A percentile compares a stretch with the other conserved stretches of the same genome.
Conservation (phyloP, 805 yeast species). For the Ogataea neopini region DNA sequence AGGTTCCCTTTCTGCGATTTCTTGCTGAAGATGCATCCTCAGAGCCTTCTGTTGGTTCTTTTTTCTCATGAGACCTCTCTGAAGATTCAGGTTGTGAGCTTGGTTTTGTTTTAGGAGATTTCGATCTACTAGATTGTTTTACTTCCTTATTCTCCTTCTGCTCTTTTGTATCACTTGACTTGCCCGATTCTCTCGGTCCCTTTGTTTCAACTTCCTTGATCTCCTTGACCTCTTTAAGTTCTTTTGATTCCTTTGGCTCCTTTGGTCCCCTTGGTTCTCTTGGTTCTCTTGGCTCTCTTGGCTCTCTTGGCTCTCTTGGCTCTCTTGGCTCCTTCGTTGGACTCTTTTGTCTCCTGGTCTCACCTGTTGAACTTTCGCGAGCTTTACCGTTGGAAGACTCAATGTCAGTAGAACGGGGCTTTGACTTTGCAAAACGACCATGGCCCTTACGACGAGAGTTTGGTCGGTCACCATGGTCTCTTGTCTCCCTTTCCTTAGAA, state of each 20-base stretch:
- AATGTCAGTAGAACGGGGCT: not conserved
- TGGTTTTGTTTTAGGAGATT: not conserved
- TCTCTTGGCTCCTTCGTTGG: not conserved
- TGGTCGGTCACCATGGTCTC: not conserved
- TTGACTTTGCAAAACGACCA: constrained; percentile 11
- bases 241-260: not conserved
- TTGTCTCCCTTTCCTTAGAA: no score
- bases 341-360: not conserved
- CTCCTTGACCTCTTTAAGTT: not conserved
- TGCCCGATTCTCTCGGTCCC: no score
- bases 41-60: not conserved
- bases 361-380: not conserved
- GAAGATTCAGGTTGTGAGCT: not conserved
- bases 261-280: not conserved
- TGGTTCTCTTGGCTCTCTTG: not conserved
- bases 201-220: not conserved
- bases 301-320: not conserved
- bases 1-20: constrained; percentile 15
- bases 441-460: constrained; percentile 11
- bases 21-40: not conserved
- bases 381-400: not conserved
- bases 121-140: not conserved
- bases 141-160: not conserved
- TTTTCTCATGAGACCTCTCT: not conserved
- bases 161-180: no score